Conservation (phyloP, 306 rosid species). For the Gleditsia sinensis region DNA sequence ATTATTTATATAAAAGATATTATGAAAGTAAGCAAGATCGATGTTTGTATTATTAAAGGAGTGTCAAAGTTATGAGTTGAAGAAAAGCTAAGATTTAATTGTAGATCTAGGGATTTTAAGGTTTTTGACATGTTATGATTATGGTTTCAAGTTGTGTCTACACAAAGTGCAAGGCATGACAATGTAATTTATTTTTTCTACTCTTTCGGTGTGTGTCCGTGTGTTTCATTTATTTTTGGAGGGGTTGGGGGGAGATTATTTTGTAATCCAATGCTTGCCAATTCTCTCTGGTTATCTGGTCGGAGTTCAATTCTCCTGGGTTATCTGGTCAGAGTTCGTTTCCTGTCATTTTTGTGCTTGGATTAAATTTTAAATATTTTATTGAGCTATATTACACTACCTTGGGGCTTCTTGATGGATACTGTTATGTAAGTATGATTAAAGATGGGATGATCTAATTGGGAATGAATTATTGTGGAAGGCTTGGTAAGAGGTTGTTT, state of each 20-base stretch:
- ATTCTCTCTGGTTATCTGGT: background rate
- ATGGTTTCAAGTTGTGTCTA: background rate
- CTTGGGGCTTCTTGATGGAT: background rate
- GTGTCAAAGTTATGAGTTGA: background rate
- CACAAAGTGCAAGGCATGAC: background rate
- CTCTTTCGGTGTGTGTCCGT: background rate
- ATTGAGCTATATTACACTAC: background rate
- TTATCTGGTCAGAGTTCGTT: background rate
- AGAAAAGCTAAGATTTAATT: background rate
- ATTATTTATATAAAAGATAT: background rate
- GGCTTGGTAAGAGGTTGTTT: background rate
- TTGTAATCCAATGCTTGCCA: background rate
- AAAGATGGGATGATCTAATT: background rate
- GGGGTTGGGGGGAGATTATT: background rate
- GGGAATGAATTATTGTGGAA: background rate
- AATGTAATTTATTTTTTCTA: background rate
- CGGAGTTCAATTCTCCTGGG: background rate
- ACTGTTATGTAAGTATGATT: background rate
- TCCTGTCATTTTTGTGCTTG: background rate
- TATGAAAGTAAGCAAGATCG: too few species aligned
- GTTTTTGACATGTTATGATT: background rate
- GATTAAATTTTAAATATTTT: background rate
- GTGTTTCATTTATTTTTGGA: background rate
- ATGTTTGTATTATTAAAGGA: background rate
- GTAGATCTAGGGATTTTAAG: conserved; percentile 15